Evolutionary conservation across 2,329 filamentous ascomycete genomes (phyloP).

Genomic region (Fusarium neocosmosporiellum): DNA sequence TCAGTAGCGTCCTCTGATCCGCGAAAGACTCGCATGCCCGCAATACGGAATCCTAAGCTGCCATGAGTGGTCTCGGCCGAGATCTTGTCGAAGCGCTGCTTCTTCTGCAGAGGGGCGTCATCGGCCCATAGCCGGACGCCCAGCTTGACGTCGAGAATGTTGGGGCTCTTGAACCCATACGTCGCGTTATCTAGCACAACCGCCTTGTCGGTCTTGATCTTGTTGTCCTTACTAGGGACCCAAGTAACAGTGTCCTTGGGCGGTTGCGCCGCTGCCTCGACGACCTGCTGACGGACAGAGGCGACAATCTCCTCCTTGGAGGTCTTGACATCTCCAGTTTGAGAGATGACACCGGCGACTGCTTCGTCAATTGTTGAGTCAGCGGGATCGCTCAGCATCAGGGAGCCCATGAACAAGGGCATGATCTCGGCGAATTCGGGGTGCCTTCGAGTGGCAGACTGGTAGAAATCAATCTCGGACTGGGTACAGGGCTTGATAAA

Average conservation of each 20-base stretch:
- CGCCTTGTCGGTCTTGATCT: slow-evolving; percentile 80
- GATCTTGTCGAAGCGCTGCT: slow-evolving; percentile 69
- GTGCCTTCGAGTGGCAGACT: slow-evolving; percentile 73
- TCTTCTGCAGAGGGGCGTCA: slow-evolving; percentile 69
- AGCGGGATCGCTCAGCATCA: slow-evolving; percentile 72
- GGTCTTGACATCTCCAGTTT: slow-evolving; percentile 47
- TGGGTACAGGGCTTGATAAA: slow-evolving; percentile 95
- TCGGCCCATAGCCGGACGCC: slow-evolving; percentile 89
- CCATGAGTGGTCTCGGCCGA: slow-evolving; percentile 69
- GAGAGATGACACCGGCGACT: slow-evolving; percentile 57
- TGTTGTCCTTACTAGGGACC: slow-evolving; percentile 63
- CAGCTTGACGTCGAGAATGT: slow-evolving; percentile 93
- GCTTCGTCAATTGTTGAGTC: slow-evolving; percentile 61
- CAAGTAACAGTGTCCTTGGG: slow-evolving; percentile 49
- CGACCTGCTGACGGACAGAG: slow-evolving; percentile 48
- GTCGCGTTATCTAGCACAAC: slow-evolving; percentile 89
- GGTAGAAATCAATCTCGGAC: slow-evolving; percentile 90
- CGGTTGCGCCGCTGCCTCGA: slow-evolving; percentile 24
- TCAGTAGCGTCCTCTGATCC: slow-evolving; percentile 64
- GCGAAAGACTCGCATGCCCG: slow-evolving; percentile 73
- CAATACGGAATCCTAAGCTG: slow-evolving; percentile 70
- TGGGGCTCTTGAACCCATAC: slow-evolving; percentile 83
- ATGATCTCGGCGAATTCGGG: slow-evolving; percentile 82
- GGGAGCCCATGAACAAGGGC: slow-evolving; percentile 84
- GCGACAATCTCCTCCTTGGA: slow-evolving; percentile 49